These are phyloP conservation scores for Neurospora sp. DNA, from an alignment of 495 filamentous ascomycete genomes.

Conservation along the genomic window DNA sequence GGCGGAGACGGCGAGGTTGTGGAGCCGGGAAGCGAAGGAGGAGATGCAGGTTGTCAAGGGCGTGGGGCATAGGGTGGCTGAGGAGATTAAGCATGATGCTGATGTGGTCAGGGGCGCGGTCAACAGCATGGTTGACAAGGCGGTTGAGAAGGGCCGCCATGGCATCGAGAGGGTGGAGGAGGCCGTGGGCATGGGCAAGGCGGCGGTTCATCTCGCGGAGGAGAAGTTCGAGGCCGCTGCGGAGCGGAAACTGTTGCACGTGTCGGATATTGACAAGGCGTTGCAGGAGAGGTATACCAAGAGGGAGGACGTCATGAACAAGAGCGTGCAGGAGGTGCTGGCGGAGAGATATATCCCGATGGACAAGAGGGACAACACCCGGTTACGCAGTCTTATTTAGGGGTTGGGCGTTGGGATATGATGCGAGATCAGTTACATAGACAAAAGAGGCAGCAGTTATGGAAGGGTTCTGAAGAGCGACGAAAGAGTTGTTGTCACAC, in stretches of 20 bases:
- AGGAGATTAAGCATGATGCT: background rate
- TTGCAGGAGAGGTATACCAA: slow-evolving; percentile 36
- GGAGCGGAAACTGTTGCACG: slow-evolving; percentile 17
- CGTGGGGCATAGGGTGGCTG: slow-evolving; percentile 1
- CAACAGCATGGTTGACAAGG: slow-evolving; percentile 18
- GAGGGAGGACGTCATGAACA: slow-evolving; percentile 17
- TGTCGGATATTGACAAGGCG: slow-evolving; percentile 34
- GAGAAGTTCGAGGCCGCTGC: slow-evolving; percentile 14
- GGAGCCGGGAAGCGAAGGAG: slow-evolving; percentile 8
- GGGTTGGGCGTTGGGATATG: background rate
- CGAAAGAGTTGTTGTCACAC: background rate
- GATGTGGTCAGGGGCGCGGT: slow-evolving; percentile 9
- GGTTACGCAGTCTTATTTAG: slow-evolving; percentile 5
- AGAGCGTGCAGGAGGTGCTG: slow-evolving; percentile 34
- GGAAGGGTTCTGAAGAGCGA: background rate
- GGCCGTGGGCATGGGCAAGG: slow-evolving; percentile 12
- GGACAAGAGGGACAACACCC: slow-evolving; percentile 28
- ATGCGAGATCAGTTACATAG: background rate
- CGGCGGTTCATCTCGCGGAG: slow-evolving; percentile 18
- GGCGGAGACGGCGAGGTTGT: slow-evolving; percentile 10
- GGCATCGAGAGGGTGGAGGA: slow-evolving; percentile 1
- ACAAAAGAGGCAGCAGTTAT: background rate
- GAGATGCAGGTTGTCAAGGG: slow-evolving; percentile 8
- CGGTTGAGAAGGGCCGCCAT: slow-evolving; percentile 20
- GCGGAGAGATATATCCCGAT: slow-evolving; percentile 37